A percentile compares a stretch with the other conserved stretches of the same genome.
These are phyloP conservation scores for Macadamia tetraphylla DNA, from an alignment of 164 flowering plant genomes.

Conservation along the genomic window DNA sequence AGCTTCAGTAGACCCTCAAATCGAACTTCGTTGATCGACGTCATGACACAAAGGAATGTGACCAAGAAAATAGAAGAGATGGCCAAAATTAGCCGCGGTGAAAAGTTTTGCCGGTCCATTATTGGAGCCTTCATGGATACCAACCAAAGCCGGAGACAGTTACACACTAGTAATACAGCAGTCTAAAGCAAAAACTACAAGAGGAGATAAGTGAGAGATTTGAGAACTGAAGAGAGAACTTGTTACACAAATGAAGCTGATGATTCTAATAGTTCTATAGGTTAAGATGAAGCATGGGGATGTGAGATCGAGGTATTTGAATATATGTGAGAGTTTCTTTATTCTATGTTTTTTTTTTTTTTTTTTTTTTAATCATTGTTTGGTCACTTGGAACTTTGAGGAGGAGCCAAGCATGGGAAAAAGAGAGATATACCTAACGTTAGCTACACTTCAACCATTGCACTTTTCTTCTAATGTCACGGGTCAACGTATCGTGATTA, in stretches of 20 bases:
- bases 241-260: too few relatives aligned
- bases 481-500: background rate
- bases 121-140: conserved; percentile 7
- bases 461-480: background rate
- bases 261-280: too few relatives aligned
- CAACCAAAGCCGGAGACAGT: background rate
- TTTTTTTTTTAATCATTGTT: too few relatives aligned
- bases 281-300: background rate
- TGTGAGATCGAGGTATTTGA: background rate
- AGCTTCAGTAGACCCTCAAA: conserved; percentile 38
- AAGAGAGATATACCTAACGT: background rate
- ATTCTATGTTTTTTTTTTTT: background rate
- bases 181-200: too few relatives aligned
- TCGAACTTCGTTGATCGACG: conserved; percentile 64
- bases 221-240: too few relatives aligned
- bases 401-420: background rate
- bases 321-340: background rate
- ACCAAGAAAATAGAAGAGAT: conserved; percentile 41
- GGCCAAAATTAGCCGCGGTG: conserved; percentile 22
- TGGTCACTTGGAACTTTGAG: background rate
- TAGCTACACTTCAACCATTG: background rate
- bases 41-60: conserved; percentile 54
- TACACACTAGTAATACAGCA: too few relatives aligned
- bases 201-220: too few relatives aligned
- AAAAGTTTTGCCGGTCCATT: background rate